Evolutionary conservation across 169 alveolate species (phyloP).

Genomic region (Plasmodium gonderi): DNA sequence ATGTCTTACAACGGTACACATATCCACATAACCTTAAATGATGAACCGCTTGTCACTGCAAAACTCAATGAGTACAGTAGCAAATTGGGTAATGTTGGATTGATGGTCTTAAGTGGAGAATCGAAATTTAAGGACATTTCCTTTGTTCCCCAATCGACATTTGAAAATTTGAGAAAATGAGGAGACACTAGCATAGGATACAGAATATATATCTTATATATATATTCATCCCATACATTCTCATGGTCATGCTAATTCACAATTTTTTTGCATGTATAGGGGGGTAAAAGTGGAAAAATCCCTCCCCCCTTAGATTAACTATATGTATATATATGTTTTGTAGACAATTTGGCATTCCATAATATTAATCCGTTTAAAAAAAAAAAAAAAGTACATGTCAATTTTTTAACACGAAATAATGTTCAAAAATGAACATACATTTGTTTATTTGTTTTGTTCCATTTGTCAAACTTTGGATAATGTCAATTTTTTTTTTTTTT

Average conservation of each 20-base stretch:
- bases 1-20: conserved; percentile 33
- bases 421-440: no score
- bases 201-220: no score
- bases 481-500: background rate
- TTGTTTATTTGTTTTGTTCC: conserved; percentile 4
- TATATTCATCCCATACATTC: background rate
- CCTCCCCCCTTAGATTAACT: background rate
- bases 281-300: background rate
- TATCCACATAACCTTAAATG: conserved; percentile 23
- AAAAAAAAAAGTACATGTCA: background rate
- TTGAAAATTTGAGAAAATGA: background rate
- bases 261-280: background rate
- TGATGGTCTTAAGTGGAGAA: conserved; percentile 60
- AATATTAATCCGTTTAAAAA: background rate
- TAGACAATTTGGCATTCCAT: background rate
- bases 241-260: background rate
- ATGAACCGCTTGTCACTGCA: conserved; percentile 39
- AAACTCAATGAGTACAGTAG: conserved; percentile 7
- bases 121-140: conserved; percentile 13
- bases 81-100: conserved; percentile 40
- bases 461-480: background rate
- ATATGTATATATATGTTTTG: no score
- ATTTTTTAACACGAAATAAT: background rate
- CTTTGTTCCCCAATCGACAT: conserved; percentile 16
- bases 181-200: no score